phyloP scores from a whole-genome alignment of 1,139 yeast species.

The Geotrichum carabidarum region DNA sequence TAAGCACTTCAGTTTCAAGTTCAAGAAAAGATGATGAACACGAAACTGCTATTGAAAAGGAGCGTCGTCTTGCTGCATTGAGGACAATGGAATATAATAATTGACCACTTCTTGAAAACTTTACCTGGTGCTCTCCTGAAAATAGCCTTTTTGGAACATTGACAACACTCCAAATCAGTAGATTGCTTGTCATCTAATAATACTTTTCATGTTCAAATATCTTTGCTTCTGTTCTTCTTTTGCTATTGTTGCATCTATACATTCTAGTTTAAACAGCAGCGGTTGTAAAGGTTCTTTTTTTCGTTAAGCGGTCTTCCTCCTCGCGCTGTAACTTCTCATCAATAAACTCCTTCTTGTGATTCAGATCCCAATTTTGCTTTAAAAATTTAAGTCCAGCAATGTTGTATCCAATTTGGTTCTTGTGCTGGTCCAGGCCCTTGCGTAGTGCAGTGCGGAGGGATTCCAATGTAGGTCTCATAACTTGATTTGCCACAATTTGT shows the following conservation, averaged over 20 bases:
- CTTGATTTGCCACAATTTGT: slow-evolving; percentile 48
- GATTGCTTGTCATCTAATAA: neutral
- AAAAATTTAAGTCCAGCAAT: slow-evolving; percentile 74
- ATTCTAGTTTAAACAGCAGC: slow-evolving; percentile 14
- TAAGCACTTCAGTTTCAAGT: neutral
- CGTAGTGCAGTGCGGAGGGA: slow-evolving; percentile 34
- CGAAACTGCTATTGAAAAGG: slow-evolving; percentile 62
- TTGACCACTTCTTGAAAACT: too few relatives aligned
- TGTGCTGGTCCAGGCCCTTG: slow-evolving; percentile 47
- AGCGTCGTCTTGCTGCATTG: slow-evolving; percentile 75
- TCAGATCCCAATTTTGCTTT: slow-evolving; percentile 71
- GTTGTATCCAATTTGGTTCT: slow-evolving; percentile 73
- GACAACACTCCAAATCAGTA: too few relatives aligned
- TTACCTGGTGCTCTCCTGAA: too few relatives aligned
- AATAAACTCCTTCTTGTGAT: slow-evolving; percentile 66
- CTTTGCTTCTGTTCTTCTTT: neutral
- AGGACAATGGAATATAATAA: neutral
- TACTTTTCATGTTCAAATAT: neutral
- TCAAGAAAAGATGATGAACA: slow-evolving; percentile 16
- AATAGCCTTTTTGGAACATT: neutral
- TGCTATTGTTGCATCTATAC: neutral
- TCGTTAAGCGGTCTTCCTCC: slow-evolving; percentile 50
- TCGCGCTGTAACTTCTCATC: slow-evolving; percentile 61
- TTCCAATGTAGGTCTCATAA: slow-evolving; percentile 38
- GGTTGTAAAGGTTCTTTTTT: slow-evolving; percentile 59